Conservation (phyloP, 139 green algal genomes). For the Chlamydomonas applanata region DNA sequence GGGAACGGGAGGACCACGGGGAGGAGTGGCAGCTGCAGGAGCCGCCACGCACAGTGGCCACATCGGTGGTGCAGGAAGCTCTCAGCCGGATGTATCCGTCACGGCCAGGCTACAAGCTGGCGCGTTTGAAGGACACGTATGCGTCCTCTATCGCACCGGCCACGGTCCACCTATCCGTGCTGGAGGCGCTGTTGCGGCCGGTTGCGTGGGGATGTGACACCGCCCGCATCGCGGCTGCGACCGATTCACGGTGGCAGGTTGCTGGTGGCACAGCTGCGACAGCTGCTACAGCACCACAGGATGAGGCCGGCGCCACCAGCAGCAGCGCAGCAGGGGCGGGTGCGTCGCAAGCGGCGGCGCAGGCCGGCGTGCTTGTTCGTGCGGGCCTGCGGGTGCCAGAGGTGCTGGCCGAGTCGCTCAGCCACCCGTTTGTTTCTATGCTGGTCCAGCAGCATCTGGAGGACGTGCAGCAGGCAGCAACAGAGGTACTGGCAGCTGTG, state of each 20-base stretch:
- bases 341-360: too few relatives aligned
- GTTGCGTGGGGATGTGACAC: too few relatives aligned
- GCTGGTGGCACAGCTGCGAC: not conserved
- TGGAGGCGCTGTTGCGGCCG: too few relatives aligned
- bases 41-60: not conserved
- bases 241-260: not conserved
- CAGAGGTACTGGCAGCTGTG: not conserved
- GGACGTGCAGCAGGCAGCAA: constrained; percentile 3
- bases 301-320: not conserved
- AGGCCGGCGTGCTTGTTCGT: too few relatives aligned
- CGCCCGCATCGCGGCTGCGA: not conserved
- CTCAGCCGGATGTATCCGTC: too few relatives aligned
- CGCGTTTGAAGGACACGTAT: too few relatives aligned
- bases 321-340: not conserved
- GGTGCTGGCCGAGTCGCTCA: not conserved
- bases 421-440: constrained; percentile 1
- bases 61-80: too few relatives aligned
- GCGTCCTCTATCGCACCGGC: too few relatives aligned
- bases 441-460: not conserved
- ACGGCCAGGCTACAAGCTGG: too few relatives aligned
- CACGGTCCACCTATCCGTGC: too few relatives aligned
- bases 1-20: not conserved
- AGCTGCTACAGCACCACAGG: not conserved
- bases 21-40: not conserved
- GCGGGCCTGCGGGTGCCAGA: not conserved